Base-by-base conservation (phyloP, 306 rosid genomes). In the Castanopsis chinensis region DNA sequence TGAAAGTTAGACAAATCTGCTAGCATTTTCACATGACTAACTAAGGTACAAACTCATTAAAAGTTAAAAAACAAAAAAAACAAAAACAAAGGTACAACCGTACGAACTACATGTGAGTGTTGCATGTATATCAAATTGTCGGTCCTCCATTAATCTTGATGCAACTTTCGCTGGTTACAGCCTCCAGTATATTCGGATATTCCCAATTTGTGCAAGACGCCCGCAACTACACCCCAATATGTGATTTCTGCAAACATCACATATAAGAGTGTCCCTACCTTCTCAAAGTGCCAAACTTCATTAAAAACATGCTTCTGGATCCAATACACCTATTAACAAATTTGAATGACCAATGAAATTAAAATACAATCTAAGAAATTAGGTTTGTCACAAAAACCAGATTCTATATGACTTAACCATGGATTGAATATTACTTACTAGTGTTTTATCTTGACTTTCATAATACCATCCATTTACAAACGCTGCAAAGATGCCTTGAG, bases 391-490 rank as follows among this genome's bases (percentile, higher is more conserved):
- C 43, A 63, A 52, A n/a, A 13, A 30, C 33, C 6, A 3, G 11
- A 17, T 72, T 52, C 1, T 30, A n/a, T 11, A 52, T 63, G 78
- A 45, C 8, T 18, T 23, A 67, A 59, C 43, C 11, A 33, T 10
- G 45, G 45, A 12, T 49, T 23, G 54, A 8, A 8, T 55, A 32
- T 2, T 33, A 84, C 94, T 81, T 87, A 92, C 97, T 5, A 94
- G 79, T 13, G 89, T 43, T 13, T 83, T 87, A 4, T 80, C 69
- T 77, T 87, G 82, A 68, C 79, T 57, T 74, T 82, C 79, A 79
- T 92, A 92, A 72, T 79, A 94, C 98, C 97, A 92, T 21, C 96
- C 98, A 79, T 94, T 94, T 28, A 94, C 86, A 74, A 94, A 94
- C 61, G 96, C 97, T 25, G 96, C 98, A 15, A 94, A 92, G 69